Evolutionary conservation across 495 filamentous ascomycete species (phyloP).

Genomic region (Penicillium robsamsonii): DNA sequence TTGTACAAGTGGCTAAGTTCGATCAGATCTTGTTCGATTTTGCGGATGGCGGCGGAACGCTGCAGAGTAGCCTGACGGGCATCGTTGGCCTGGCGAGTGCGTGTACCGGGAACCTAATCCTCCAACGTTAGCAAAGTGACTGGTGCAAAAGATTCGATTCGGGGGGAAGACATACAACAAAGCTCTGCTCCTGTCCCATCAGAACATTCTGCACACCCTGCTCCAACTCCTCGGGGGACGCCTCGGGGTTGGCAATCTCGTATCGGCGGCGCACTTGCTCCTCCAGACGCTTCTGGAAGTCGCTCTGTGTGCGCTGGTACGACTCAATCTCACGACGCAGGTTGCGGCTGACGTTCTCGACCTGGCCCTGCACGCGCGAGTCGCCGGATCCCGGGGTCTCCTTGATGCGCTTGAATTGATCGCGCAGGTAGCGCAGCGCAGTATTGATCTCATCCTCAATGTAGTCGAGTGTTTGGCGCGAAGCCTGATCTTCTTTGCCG

Average conservation of each 20-base stretch:
- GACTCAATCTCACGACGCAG: slow-evolving; percentile 73
- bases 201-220: slow-evolving; percentile 70
- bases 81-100: slow-evolving; percentile 74
- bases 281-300: slow-evolving; percentile 72
- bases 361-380: slow-evolving; percentile 69
- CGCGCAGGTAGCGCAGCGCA: slow-evolving; percentile 69
- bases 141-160: neutral
- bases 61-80: slow-evolving; percentile 73
- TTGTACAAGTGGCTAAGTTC: slow-evolving; percentile 82
- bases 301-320: slow-evolving; percentile 73
- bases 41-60: slow-evolving; percentile 84
- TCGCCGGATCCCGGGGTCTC: slow-evolving; percentile 68
- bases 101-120: slow-evolving; percentile 60
- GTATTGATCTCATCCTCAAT: slow-evolving; percentile 80
- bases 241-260: slow-evolving; percentile 83
- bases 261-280: slow-evolving; percentile 86
- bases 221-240: slow-evolving; percentile 74
- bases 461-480: slow-evolving; percentile 52
- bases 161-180: slow-evolving; percentile 47
- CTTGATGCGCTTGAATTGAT: slow-evolving; percentile 76
- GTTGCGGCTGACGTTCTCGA: slow-evolving; percentile 73
- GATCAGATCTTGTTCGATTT: slow-evolving; percentile 84
- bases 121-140: slow-evolving; percentile 10
- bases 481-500: slow-evolving; percentile 42
- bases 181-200: slow-evolving; percentile 68